Conservation (phyloP, 352 stramenopile species). For the Phytophthora multivora region DNA sequence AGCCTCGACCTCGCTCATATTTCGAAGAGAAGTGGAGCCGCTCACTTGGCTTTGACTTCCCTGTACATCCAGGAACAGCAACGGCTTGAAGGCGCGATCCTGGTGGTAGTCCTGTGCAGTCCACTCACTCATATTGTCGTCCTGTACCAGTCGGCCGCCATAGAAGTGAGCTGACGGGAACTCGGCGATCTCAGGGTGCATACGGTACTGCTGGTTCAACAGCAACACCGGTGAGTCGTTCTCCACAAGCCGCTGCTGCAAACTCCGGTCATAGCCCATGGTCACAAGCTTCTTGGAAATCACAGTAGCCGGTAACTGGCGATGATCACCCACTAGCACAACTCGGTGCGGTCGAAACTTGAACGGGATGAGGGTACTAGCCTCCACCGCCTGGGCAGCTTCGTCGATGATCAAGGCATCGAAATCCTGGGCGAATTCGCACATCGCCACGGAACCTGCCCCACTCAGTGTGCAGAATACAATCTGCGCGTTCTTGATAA, state of each 20-base stretch:
- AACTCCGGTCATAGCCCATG: constrained; percentile 91
- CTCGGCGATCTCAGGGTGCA: constrained; percentile 95
- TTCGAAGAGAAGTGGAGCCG: constrained; percentile 77
- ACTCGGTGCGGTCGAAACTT: constrained; percentile 85
- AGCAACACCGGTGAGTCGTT: constrained; percentile 80
- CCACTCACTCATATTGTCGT: constrained; percentile 81
- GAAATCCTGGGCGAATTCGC: constrained; percentile 93
- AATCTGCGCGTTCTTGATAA: constrained; percentile 79
- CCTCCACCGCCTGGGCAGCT: constrained; percentile 96
- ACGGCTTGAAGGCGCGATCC: constrained; percentile 53
- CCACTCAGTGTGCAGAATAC: constrained; percentile 89
- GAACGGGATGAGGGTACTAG: constrained; percentile 96
- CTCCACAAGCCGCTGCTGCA: constrained; percentile 97
- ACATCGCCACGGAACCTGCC: constrained; percentile 77
- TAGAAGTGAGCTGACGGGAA: constrained; percentile 97
- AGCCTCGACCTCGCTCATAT: constrained; percentile 80
- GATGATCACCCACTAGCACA: constrained; percentile 95
- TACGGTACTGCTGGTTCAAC: constrained; percentile 97
- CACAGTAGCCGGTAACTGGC: constrained; percentile 97
- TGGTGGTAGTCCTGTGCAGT: constrained; percentile 66
- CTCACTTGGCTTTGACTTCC: constrained; percentile 70
- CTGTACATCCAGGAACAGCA: constrained; percentile 74
- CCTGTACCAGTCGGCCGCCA: constrained; percentile 86
- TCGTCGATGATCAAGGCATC: constrained; percentile 98
- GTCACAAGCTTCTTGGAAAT: constrained; percentile 90